Base-by-base conservation (phyloP, 2,329 filamentous ascomycete genomes). In the Aspergillus fructus region DNA sequence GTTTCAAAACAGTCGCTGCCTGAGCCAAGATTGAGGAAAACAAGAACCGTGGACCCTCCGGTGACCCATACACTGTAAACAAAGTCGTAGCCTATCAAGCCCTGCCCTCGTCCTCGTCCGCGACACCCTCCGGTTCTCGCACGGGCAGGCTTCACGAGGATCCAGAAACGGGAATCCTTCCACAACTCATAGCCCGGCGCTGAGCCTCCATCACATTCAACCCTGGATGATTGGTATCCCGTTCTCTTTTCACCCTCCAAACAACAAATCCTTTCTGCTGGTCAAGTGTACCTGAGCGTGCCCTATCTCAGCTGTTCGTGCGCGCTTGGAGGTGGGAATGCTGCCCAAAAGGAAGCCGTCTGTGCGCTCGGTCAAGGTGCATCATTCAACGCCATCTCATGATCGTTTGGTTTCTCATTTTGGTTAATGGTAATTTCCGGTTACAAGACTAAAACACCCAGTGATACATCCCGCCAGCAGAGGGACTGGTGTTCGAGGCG, bases 281-380 rank as follows among this genome's bases (percentile, higher is more conserved):
- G 42, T 51, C 37, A 37, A 59, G 13, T n/a, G 57, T 63, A 62
- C 57, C 59, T 62, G 59, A 56, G 51, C 15, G 43, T 57, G 34
- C 54, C 53, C 45, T 45, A 52, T 53, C 45, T 56, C 47, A 27
- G 45, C 40, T 19, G 42, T 49, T 57, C 50, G 53, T 50, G 50
- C 46, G 50, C 19, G 15, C 46, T 27, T 53, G 27, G 34, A 39
- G 59, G 42, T 30, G 39, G 53, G 30, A 40, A 53, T 58, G 59
- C 39, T 59, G 59, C 56, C 59, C 54, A 59, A 61, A 59, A 52
- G 53, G 53, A 49, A 58, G 53, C 53, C 37, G 60, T 61, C 60
- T 59, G 62, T 64, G 59, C 60, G 51, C 47, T 56, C 42, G 54
- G 53, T 59, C 55, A 61, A 52, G 49, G 55, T 58, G 59, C 59